Conservation (phyloP, 2,329 filamentous ascomycete species). For the Sarocladiaceae sp. region DNA sequence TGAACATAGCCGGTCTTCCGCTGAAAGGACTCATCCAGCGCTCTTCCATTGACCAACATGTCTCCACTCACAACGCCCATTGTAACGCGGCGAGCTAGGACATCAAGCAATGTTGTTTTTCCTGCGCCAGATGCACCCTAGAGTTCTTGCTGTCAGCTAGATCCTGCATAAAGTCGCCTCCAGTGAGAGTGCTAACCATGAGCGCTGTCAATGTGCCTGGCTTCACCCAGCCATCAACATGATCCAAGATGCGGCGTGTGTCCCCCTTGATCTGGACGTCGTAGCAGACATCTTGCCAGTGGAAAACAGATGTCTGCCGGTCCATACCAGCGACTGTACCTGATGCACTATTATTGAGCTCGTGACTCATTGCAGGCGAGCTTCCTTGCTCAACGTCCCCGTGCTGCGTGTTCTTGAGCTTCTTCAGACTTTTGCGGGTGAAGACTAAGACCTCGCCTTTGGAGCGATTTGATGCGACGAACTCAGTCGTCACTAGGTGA, state of each 20-base stretch:
- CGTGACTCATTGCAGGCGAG: background rate
- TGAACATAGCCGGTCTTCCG: conserved; percentile 14
- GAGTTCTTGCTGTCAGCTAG: too few relatives aligned
- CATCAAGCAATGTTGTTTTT: conserved; percentile 14
- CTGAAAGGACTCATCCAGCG: conserved; percentile 12
- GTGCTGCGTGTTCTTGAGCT: background rate
- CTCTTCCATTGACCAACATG: conserved; percentile 13
- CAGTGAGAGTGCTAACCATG: conserved; percentile 65
- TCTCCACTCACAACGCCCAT: conserved; percentile 13
- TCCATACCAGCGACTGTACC: conserved; percentile 16
- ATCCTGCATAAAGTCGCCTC: background rate
- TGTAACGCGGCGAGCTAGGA: conserved; percentile 12
- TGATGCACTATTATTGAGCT: too few relatives aligned
- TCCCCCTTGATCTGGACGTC: conserved; percentile 70
- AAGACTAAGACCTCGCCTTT: conserved; percentile 73
- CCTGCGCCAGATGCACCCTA: conserved; percentile 28
- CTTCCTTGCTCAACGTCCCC: background rate
- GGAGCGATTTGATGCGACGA: conserved; percentile 62
- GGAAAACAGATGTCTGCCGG: conserved; percentile 59
- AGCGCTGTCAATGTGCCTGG: conserved; percentile 80
- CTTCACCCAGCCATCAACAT: conserved; percentile 87
- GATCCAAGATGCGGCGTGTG: conserved; percentile 66
- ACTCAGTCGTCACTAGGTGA: conserved; percentile 64
- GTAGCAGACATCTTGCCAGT: conserved; percentile 76
- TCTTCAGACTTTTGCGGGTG: background rate